Conservation (phyloP, 1,139 yeast species). For the Suzukiozyma palmioleophila region DNA sequence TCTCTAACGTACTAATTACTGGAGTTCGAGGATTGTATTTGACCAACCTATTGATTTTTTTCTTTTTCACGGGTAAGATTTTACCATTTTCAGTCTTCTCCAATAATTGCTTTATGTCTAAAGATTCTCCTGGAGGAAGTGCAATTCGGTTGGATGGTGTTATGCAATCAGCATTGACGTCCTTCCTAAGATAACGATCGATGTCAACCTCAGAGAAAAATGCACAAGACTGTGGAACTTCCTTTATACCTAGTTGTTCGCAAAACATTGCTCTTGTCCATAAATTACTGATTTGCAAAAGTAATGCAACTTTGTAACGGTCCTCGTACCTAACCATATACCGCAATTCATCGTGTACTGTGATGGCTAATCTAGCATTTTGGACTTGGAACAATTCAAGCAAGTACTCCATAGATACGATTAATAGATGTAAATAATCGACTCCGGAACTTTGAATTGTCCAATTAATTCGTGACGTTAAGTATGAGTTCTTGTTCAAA, state of each 20-base stretch:
- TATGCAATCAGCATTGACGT: constrained; percentile 80
- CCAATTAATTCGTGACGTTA: constrained; percentile 96
- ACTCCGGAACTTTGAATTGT: constrained; percentile 98
- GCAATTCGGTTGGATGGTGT: constrained; percentile 81
- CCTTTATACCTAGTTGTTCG: constrained; percentile 84
- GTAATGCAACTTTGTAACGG: constrained; percentile 68
- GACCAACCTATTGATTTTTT: constrained; percentile 9
- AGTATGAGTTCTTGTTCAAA: constrained; percentile 59
- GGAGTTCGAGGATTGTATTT: constrained; percentile 20
- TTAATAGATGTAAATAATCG: constrained; percentile 81
- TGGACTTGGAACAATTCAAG: constrained; percentile 53
- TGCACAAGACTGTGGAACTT: constrained; percentile 92
- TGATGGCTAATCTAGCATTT: constrained; percentile 73
- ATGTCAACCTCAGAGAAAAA: constrained; percentile 93
- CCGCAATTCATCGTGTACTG: constrained; percentile 95
- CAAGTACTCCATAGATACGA: constrained; percentile 86
- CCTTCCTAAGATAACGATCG: constrained; percentile 83
- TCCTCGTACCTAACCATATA: constrained; percentile 74
- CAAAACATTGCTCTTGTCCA: constrained; percentile 98
- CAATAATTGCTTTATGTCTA: constrained; percentile 55
- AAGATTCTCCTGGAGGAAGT: constrained; percentile 75
- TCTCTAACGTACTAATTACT: constrained; percentile 21
- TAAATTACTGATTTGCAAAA: constrained; percentile 81
- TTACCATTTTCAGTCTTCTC: constrained; percentile 23
- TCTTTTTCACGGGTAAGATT: constrained; percentile 12